Base-by-base conservation (phyloP, 2,329 filamentous ascomycete species). In the Grosmannia serpens region DNA sequence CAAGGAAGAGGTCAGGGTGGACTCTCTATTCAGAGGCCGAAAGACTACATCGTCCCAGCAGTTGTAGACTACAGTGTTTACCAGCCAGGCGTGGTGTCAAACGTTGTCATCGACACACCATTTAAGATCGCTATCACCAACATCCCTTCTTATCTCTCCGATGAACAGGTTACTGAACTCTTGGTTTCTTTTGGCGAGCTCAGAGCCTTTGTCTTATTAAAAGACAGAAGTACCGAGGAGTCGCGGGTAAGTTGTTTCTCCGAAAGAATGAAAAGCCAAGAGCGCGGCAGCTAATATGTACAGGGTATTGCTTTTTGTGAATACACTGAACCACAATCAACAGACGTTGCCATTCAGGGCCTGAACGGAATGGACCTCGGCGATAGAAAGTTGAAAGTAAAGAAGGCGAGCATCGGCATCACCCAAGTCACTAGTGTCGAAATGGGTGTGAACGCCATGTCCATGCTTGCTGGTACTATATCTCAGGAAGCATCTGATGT, bases 271-370 rank as follows among this genome's bases (percentile, higher is more conserved):
- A 24, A 56, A 22, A 17, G 20, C 7, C 7, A 26, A 13, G 26
- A 35, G 20, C 41, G n/a, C 26, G 11, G 3, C 15, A 4, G 3
- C 56, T 53, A 35, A n/a, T 29, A 20, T 22, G 20, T 9, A 35
- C 64, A 96, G 87, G 94, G 94, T 35, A 91, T 99, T 66, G 92
- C 92, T 0, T 99, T 99, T 76, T 95, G 90, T 73, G 95, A 99
- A 72, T 99, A 96, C 66, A 79, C 82, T 57, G 90, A 97, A 62
- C 81, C 89, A 9, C 70, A 79, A 10, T 81, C 82, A 46, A 96
- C 94, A 27, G 85, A 88, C 59, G 86, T 92, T 60, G 94, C 94
- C 15, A 86, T 97, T 17, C 89, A 96, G 65, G 90, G 89, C 13
- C 77, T 99, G 33, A 92, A 97, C 67, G 89, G 88, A 38, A 96